Percentiles rank a stretch among this genome's conserved stretches.
phyloP scores from a whole-genome alignment of 192 early-diverging fungal genomes.

The Umbelopsis isabellina region DNA sequence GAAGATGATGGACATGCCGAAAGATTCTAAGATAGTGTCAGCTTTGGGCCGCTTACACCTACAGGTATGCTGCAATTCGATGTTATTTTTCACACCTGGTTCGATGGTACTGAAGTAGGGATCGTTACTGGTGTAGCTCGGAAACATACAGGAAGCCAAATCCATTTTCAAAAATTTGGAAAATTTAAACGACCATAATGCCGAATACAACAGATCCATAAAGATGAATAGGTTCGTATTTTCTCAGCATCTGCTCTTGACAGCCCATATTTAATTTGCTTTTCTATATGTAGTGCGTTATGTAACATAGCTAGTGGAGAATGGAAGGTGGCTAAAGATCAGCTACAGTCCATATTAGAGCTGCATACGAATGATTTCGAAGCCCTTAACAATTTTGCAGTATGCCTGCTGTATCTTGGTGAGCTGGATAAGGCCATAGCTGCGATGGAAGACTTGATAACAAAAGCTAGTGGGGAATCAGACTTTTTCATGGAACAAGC shows the following conservation, averaged over 20 bases:
- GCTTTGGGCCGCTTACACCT: slow-evolving; percentile 51
- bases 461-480: slow-evolving; percentile 44
- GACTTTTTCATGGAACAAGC: slow-evolving; percentile 50
- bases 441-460: slow-evolving; percentile 40
- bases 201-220: slow-evolving; percentile 33
- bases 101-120: background rate
- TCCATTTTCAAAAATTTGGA: slow-evolving; percentile 37
- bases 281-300: slow-evolving; percentile 36
- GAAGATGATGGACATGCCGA: slow-evolving; percentile 3
- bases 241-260: background rate
- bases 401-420: slow-evolving; percentile 54
- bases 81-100: no score
- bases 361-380: slow-evolving; percentile 19
- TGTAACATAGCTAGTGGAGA: slow-evolving; percentile 44
- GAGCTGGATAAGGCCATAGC: slow-evolving; percentile 43
- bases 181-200: background rate
- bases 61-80: slow-evolving; percentile 37
- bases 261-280: background rate
- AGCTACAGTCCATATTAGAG: slow-evolving; percentile 43
- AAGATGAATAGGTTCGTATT: slow-evolving; percentile 42
- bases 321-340: slow-evolving; percentile 44
- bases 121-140: slow-evolving; percentile 27
- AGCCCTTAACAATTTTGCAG: slow-evolving; percentile 53
- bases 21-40: slow-evolving; percentile 45
- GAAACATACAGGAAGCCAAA: slow-evolving; percentile 39